Evolutionary conservation across 768 basidiomycete genomes (phyloP).

Genomic region (Symmetrospora coprosmae): DNA sequence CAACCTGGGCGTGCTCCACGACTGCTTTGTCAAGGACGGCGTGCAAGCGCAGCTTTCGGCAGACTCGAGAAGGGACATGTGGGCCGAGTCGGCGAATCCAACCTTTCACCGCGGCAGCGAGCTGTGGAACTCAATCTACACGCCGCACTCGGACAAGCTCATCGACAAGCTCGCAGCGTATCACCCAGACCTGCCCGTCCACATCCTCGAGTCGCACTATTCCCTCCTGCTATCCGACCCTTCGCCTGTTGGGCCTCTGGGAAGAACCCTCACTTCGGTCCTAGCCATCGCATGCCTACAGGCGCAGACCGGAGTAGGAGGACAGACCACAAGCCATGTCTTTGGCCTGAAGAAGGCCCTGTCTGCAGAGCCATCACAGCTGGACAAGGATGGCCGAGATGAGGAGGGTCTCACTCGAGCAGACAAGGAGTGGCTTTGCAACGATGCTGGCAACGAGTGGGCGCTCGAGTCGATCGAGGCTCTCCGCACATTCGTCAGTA

Average conservation of each 20-base stretch:
- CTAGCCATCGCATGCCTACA: constrained; percentile 39
- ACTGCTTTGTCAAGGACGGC: constrained; percentile 34
- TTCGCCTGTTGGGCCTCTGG: constrained; percentile 19
- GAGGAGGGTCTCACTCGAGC: constrained; percentile 16
- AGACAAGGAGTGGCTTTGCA: constrained; percentile 35
- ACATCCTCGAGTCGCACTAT: constrained; percentile 40
- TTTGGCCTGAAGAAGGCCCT: constrained; percentile 38
- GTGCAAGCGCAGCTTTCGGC: constrained; percentile 29
- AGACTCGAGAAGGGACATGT: constrained; percentile 31
- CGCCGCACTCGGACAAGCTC: constrained; percentile 36
- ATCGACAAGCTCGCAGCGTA: constrained; percentile 35
- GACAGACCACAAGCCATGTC: constrained; percentile 39
- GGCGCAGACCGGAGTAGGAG: constrained; percentile 37
- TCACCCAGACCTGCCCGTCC: constrained; percentile 40
- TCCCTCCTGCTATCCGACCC: constrained; percentile 39
- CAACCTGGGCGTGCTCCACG: constrained; percentile 35
- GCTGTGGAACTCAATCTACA: constrained; percentile 39
- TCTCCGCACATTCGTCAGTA: constrained; percentile 31
- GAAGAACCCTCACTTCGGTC: constrained; percentile 36
- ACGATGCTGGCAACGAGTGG: constrained; percentile 39
- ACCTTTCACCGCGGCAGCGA: not conserved
- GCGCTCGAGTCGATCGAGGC: constrained; percentile 36
- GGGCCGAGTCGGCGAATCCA: constrained; percentile 12
- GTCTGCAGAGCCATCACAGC: too few species aligned
- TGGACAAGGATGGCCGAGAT: too few species aligned